Base-by-base conservation (phyloP, 2,329 filamentous ascomycete genomes). In the Ophiostoma ips region DNA sequence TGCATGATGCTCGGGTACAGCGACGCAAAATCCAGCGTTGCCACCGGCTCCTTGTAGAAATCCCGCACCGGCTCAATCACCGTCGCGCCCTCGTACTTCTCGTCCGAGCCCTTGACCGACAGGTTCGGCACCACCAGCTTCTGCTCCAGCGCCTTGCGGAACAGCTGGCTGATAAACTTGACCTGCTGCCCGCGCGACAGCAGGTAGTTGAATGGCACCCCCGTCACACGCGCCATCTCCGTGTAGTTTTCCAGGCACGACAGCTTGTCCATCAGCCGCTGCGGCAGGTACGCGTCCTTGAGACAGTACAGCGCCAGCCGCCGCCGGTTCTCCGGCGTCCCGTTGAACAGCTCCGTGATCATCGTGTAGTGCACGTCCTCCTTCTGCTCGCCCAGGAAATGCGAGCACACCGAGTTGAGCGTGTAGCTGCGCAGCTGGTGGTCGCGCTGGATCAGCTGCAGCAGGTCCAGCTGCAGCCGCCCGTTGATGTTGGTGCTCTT, bases 181-280 rank as follows among this genome's bases (percentile, higher is more conserved):
- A 98, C 82, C 66, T 98, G 94, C 64, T 98, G 92, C 41, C 92
- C 92, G 61, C 89, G 81, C 21, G 92, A 81, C 2, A 98, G 75
- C 41, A 98, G 75, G 61, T 84, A 94, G 62, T 95, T 96, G 72
- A 98, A 98, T 0, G 92, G 92, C 5, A 98, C 90, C 59, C 92
- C 92, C 24, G 94, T 98, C 67, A 98, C 92, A 78, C 92, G 92
- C 52, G 92, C 90, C 92, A 98, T 98, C 68, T 98, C 92, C 0
- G 92, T 96, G 61, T 96, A 96, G 64, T 98, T 98, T 67, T 95
- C 85, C n/a, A 98, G 72, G 66, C 92, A 96, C 62, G 94, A 96
- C 24, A 98, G 73, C 65, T 98, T 98, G 62, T 98, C 92, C 81
- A 98, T 89, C 48, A 98, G 67, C 53, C 94, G 73, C 61, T 96